Evolutionary conservation across 768 basidiomycete species (phyloP), one percentile per base, ranked within the genome.

Genomic region (Crassisporium funariophilum): DNA sequence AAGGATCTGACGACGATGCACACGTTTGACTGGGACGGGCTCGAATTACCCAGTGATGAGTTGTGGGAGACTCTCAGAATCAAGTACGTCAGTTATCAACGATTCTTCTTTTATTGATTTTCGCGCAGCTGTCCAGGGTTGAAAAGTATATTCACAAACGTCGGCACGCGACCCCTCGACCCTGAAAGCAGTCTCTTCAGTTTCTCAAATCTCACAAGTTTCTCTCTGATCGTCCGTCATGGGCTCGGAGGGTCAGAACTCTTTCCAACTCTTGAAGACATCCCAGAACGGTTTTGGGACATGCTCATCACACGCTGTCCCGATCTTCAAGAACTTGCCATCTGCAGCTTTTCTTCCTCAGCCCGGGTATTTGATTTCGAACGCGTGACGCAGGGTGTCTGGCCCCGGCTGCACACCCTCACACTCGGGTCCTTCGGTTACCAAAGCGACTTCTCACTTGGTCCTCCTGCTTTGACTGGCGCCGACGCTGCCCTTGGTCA

Each of bases 381-480:
- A 21, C 71, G 61, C 1, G 58, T 76, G 41, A 62, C 66, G n/a
- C 60, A 63, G 25, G 74, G 65, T 8, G 58, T 55, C 43, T 78
- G 73, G 69, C 69, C 73, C 0, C 61, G 61, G 25, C 60, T 79
- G 5, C 63, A 70, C 24, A 69, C 68, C 3, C 65, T 78, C 13
- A 77, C 74, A 4, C 69, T 79, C 2, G 78, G 78, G 19, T 71
- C 74, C 4, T 79, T 79, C 52, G 76, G 76, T 2, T 79, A 78
- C 52, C 66, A 72, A 41, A 50, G 50, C n/a, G 74, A 78, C 44
- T 75, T 76, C 52, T 56, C 67, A 3, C 56, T 78, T 6, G 72
- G 69, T 5, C 61, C 65, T 1, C 53, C 67, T 0, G 51, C 53
- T 1, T 46, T 57, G 4, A 27, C 46, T 10, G 19, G 46, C 20